Conservation (phyloP, 2,329 filamentous ascomycete species). For the Aspergillus quadricinctus region DNA sequence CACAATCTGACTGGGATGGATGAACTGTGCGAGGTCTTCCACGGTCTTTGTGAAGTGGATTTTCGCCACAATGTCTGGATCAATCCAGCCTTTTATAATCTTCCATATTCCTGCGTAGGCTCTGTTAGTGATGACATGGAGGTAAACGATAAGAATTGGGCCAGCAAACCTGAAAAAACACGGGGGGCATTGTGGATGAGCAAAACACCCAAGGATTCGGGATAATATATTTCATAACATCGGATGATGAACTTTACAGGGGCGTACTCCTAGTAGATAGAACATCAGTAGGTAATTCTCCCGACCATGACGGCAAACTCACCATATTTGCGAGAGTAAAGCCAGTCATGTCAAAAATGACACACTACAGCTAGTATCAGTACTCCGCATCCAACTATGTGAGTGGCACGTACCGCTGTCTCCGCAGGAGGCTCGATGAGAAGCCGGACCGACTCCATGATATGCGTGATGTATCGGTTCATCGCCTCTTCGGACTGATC, state of each 20-base stretch:
- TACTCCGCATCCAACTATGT: background rate
- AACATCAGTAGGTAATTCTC: background rate
- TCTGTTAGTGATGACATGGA: background rate
- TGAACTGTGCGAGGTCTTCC: slow-evolving; percentile 70
- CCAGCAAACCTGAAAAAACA: slow-evolving; percentile 73
- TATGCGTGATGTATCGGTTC: slow-evolving; percentile 82
- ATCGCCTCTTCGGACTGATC: slow-evolving; percentile 77
- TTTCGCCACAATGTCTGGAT: slow-evolving; percentile 87
- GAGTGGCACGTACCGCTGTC: slow-evolving; percentile 65
- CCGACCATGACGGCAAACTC: slow-evolving; percentile 18
- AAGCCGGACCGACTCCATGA: slow-evolving; percentile 83
- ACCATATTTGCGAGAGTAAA: slow-evolving; percentile 93
- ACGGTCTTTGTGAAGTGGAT: slow-evolving; percentile 81
- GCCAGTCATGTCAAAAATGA: slow-evolving; percentile 89
- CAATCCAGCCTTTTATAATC: slow-evolving; percentile 89
- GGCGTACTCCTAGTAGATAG: slow-evolving; percentile 64
- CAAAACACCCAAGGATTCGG: slow-evolving; percentile 83
- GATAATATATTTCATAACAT: slow-evolving; percentile 96
- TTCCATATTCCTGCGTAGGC: slow-evolving; percentile 69
- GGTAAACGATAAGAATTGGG: background rate
- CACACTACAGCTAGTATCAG: slow-evolving; percentile 53
- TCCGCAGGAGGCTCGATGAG: slow-evolving; percentile 72
- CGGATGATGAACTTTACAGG: slow-evolving; percentile 98
- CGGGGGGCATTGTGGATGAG: slow-evolving; percentile 88
- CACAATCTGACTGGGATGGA: slow-evolving; percentile 63